Base-by-base conservation (phyloP, 371 early-diverging fungal species). In the Lichtheimia ornata region DNA sequence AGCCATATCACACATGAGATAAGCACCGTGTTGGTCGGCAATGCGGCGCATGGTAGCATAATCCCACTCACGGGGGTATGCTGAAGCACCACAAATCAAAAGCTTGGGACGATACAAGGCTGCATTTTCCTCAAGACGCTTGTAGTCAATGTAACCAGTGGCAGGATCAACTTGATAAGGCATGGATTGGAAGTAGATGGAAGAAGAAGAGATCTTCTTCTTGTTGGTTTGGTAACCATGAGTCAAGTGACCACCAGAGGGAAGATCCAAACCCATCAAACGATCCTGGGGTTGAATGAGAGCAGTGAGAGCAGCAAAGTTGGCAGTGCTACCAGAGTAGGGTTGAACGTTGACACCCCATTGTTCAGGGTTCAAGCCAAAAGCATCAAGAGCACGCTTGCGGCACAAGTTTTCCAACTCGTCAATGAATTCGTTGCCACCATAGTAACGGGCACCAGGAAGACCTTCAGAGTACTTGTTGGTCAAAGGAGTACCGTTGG, bases 331-430 rank as follows among this genome's bases (percentile, higher is more conserved):
- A 64, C 99, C 99, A 56, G 99, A 99, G 75, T 97, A 93, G 17
- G 99, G 87, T 82, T 99, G 99, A 40, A 99, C 99, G 69, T 99
- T 99, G 66, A 99, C 99, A 62, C 99, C 99, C 99, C 99, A 99
- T 70, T 93, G 91, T 41, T 83, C 88, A 44, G 95, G 85, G 72
- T 96, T 92, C 67, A 99, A 84, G 61, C 82, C 84, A 75, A 97
- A 99, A 17, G 98, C 93, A 57, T 85, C 89, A 50, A 99, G 84
- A 20, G 99, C 99, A 71, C 99, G 93, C 78, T 91, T 77, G 70
- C 94, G 97, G 85, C 99, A 99, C 56, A 99, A 82, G 58, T 72
- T 69, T 85, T 99, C 99, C 58, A 98, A 90, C 81, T 86, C 84
- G 83, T 99, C 99, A 72, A 99, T 96, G 81, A 84, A 91, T 83